Conservation (phyloP, 2,329 filamentous ascomycete genomes). For the Epichloe brachyelytri region DNA sequence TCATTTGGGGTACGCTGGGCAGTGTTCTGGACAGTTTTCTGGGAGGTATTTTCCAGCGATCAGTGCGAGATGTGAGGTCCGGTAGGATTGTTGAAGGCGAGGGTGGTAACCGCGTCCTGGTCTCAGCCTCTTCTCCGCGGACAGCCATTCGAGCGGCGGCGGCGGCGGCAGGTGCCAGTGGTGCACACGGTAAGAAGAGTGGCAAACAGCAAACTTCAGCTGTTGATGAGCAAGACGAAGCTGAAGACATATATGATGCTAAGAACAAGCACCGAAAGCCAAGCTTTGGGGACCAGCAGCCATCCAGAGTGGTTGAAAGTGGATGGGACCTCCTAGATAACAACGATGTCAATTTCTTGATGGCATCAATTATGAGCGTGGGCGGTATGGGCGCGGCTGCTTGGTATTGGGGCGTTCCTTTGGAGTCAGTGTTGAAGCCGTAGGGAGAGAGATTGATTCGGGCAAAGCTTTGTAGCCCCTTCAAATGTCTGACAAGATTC, state of each 20-base stretch:
- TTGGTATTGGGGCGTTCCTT: constrained; percentile 46
- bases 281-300: constrained; percentile 41
- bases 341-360: constrained; percentile 87
- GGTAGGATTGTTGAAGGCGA: constrained; percentile 84
- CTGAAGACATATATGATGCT: constrained; percentile 33
- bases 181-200: constrained; percentile 29
- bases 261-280: constrained; percentile 35
- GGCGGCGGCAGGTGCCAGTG: neutral
- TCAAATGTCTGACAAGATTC: no score
- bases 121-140: constrained; percentile 22
- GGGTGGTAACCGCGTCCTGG: constrained; percentile 50
- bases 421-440: constrained; percentile 19
- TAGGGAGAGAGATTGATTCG: neutral
- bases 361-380: constrained; percentile 73
- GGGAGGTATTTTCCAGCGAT: constrained; percentile 73
- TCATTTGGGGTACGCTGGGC: constrained; percentile 62
- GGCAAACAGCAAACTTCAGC: constrained; percentile 21
- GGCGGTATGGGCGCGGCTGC: constrained; percentile 56
- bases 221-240: constrained; percentile 23
- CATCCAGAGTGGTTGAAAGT: constrained; percentile 52
- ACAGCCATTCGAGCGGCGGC: neutral
- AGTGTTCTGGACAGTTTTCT: constrained; percentile 80
- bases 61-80: constrained; percentile 68
- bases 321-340: constrained; percentile 74
- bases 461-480: no score